Evolutionary conservation across 2,329 filamentous ascomycete genomes (phyloP).

Genomic region (Trichoderma brevicompactum): DNA sequence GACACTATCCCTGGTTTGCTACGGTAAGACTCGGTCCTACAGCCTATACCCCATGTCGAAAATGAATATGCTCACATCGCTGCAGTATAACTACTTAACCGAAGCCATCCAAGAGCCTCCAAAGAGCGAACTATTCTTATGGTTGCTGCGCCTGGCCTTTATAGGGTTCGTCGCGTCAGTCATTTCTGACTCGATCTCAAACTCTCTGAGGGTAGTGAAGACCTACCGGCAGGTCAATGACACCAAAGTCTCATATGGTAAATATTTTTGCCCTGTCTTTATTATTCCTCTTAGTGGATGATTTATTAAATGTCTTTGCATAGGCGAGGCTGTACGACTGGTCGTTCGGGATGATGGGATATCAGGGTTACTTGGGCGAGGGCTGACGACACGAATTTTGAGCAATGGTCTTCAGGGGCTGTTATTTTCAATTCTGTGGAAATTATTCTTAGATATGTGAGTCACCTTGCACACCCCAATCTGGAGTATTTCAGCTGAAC

Average conservation of each 20-base stretch:
- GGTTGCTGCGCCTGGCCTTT: constrained; percentile 48
- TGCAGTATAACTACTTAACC: constrained; percentile 50
- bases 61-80: background rate
- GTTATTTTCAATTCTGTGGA: constrained; percentile 55
- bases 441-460: constrained; percentile 53
- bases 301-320: background rate
- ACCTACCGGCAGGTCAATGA: constrained; percentile 57
- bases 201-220: constrained; percentile 53
- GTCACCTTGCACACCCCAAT: constrained; percentile 32
- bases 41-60: background rate
- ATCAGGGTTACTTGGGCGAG: constrained; percentile 49
- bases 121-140: constrained; percentile 46
- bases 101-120: constrained; percentile 47
- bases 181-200: constrained; percentile 52
- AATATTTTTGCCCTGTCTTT: background rate
- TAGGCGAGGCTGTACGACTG: constrained; percentile 49
- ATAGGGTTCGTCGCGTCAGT: constrained; percentile 50
- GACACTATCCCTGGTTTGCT: constrained; percentile 56
- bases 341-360: constrained; percentile 50
- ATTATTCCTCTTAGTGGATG: background rate
- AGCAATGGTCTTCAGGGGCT: constrained; percentile 53
- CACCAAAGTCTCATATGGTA: constrained; percentile 52
- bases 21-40: constrained; percentile 41
- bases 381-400: constrained; percentile 53
- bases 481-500: background rate